Evolutionary conservation across 2,329 filamentous ascomycete genomes (phyloP).

Genomic region (Scedosporium dehoogii): DNA sequence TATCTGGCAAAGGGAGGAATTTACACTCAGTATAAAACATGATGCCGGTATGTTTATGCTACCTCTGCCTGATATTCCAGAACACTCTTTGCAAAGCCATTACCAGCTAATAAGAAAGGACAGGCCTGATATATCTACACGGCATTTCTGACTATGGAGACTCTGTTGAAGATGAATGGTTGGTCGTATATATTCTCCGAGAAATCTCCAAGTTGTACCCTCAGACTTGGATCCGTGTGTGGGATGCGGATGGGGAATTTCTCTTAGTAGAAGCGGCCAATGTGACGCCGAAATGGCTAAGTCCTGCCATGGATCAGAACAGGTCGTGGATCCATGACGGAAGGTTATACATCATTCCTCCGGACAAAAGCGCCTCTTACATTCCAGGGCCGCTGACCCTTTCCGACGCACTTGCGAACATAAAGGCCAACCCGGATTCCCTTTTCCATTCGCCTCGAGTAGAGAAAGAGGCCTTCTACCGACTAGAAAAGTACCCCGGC

Average conservation of each 20-base stretch:
- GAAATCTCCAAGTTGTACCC: constrained; percentile 66
- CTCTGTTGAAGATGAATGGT: constrained; percentile 94
- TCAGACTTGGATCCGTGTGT: constrained; percentile 71
- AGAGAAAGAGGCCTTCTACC: constrained; percentile 84
- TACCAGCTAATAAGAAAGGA: background rate
- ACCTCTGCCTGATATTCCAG: constrained; percentile 4
- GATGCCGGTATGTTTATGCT: background rate
- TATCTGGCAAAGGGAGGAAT: constrained; percentile 87
- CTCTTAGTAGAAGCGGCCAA: constrained; percentile 89
- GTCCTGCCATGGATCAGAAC: constrained; percentile 78
- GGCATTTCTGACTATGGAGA: constrained; percentile 85
- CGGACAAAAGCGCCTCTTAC: constrained; percentile 24
- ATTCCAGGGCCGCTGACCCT: constrained; percentile 40
- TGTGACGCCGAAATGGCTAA: constrained; percentile 79
- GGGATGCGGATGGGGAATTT: constrained; percentile 90
- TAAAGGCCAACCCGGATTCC: constrained; percentile 43
- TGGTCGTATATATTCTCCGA: constrained; percentile 80
- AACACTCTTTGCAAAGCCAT: background rate
- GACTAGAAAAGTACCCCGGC: constrained; percentile 71
- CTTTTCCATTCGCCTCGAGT: constrained; percentile 65
- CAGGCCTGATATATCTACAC: constrained; percentile 52
- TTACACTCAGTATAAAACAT: constrained; percentile 25
- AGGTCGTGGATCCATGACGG: constrained; percentile 82
- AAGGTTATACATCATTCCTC: constrained; percentile 63
- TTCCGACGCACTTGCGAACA: constrained; percentile 50